Percentiles rank a stretch among this genome's conserved stretches.
phyloP scores from a whole-genome alignment of 2,329 filamentous ascomycete species.

The Sarocladium brachiariae region DNA sequence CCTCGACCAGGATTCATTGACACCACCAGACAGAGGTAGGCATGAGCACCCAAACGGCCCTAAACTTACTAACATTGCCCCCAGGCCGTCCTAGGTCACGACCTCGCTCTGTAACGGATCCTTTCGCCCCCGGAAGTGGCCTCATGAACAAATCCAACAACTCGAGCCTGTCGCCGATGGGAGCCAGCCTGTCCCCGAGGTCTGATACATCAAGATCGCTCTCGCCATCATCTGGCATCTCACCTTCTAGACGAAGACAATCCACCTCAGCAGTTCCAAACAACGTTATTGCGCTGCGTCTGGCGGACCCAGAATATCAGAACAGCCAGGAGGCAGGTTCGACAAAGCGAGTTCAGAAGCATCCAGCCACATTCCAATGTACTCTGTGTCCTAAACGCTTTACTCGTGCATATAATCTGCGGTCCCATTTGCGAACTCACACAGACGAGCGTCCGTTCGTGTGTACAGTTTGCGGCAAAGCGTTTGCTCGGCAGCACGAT shows the following conservation, averaged over 20 bases:
- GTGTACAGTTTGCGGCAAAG: constrained; percentile 93
- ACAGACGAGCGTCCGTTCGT: constrained; percentile 97
- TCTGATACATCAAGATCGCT: constrained; percentile 48
- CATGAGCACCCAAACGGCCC: constrained; percentile 11
- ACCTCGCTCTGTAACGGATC: constrained; percentile 53
- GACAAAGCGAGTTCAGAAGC: constrained; percentile 86
- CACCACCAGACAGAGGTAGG: constrained; percentile 67
- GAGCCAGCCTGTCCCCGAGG: constrained; percentile 35
- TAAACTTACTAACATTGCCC: constrained; percentile 7
- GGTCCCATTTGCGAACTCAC: constrained; percentile 90
- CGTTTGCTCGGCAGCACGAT: constrained; percentile 95
- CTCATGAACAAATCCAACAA: constrained; percentile 33
- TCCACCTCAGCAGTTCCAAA: constrained; percentile 58
- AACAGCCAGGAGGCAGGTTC: constrained; percentile 54
- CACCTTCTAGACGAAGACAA: constrained; percentile 40
- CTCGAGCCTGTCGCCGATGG: constrained; percentile 41
- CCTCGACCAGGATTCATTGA: constrained; percentile 72
- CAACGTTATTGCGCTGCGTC: constrained; percentile 72
- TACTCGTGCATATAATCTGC: constrained; percentile 91
- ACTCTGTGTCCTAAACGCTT: constrained; percentile 90
- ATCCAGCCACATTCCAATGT: constrained; percentile 96
- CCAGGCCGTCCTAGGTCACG: constrained; percentile 42
- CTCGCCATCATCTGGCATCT: constrained; percentile 43
- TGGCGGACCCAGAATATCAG: constrained; percentile 82
- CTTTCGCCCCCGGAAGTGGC: constrained; percentile 43